Evolutionary conservation across 164 flowering plant species (phyloP).

Genomic region (Macadamia integrifolia): DNA sequence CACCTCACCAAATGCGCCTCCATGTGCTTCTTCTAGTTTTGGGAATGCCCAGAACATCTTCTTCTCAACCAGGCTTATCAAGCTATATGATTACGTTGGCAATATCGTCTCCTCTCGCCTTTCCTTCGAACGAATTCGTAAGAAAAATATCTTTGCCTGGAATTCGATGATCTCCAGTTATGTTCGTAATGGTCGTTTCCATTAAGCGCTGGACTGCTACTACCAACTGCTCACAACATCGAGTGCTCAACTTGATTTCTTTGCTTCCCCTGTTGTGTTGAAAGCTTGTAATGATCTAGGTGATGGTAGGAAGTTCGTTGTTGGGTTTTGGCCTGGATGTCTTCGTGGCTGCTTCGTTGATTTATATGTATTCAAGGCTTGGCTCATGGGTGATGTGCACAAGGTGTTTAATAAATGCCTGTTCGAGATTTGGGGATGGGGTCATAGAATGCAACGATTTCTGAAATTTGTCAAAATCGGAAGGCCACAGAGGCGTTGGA

Average conservation of each 20-base stretch:
- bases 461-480: constrained; percentile 56
- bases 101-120: constrained; percentile 33
- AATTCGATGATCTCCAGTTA: constrained; percentile 59
- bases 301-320: constrained; percentile 51
- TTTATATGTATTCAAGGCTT: constrained; percentile 57
- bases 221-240: constrained; percentile 26
- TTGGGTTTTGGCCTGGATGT: constrained; percentile 49
- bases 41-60: constrained; percentile 39
- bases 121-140: constrained; percentile 37
- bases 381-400: constrained; percentile 31
- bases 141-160: constrained; percentile 55
- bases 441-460: constrained; percentile 69
- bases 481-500: constrained; percentile 37
- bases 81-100: constrained; percentile 46
- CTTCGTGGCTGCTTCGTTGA: constrained; percentile 61
- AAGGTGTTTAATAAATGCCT: constrained; percentile 50
- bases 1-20: constrained; percentile 33
- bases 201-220: constrained; percentile 40
- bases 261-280: constrained; percentile 61
- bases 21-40: constrained; percentile 53
- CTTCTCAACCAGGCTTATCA: constrained; percentile 52
- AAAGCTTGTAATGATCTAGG: constrained; percentile 46
- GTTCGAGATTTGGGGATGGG: constrained; percentile 32
- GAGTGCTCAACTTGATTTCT: constrained; percentile 48
- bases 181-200: constrained; percentile 38